Evolutionary conservation across 495 filamentous ascomycete genomes (phyloP).

Genomic region (Jackrogersella multiformis): DNA sequence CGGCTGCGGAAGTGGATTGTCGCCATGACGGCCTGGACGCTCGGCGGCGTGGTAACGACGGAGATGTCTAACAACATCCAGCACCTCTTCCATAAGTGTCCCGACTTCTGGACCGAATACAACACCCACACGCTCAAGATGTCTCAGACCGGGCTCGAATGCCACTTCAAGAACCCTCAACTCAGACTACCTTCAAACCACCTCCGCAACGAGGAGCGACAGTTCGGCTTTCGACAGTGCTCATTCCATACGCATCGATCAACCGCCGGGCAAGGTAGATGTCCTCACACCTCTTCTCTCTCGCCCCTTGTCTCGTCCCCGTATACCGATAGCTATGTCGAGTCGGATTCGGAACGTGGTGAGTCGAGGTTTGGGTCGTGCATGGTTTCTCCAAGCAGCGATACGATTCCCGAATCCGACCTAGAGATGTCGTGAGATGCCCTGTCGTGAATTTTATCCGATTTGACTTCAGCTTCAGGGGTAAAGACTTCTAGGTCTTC

Average conservation of each 20-base stretch:
- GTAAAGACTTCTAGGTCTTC: background rate
- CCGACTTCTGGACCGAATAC: slow-evolving; percentile 55
- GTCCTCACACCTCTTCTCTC: slow-evolving; percentile 48
- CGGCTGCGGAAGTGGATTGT: slow-evolving; percentile 59
- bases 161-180: slow-evolving; percentile 60
- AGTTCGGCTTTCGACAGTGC: slow-evolving; percentile 60
- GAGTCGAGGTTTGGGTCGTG: slow-evolving; percentile 33
- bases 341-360: slow-evolving; percentile 41
- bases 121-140: slow-evolving; percentile 54
- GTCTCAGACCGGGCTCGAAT: slow-evolving; percentile 51
- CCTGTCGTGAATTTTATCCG: background rate
- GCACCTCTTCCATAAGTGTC: slow-evolving; percentile 48
- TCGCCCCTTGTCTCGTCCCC: slow-evolving; percentile 28
- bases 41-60: slow-evolving; percentile 40
- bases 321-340: slow-evolving; percentile 31
- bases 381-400: slow-evolving; percentile 34
- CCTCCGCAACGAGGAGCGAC: slow-evolving; percentile 55
- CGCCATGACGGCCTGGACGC: slow-evolving; percentile 59
- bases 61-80: slow-evolving; percentile 45
- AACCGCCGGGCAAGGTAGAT: slow-evolving; percentile 53
- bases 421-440: slow-evolving; percentile 26
- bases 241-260: slow-evolving; percentile 59
- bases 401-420: slow-evolving; percentile 37
- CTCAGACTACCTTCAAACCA: slow-evolving; percentile 56
- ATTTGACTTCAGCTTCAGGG: background rate